A percentile compares a stretch with the other conserved stretches of the same genome.
Conservation (phyloP, 768 basidiomycete genomes). For the Pulveroboletus sp. region DNA sequence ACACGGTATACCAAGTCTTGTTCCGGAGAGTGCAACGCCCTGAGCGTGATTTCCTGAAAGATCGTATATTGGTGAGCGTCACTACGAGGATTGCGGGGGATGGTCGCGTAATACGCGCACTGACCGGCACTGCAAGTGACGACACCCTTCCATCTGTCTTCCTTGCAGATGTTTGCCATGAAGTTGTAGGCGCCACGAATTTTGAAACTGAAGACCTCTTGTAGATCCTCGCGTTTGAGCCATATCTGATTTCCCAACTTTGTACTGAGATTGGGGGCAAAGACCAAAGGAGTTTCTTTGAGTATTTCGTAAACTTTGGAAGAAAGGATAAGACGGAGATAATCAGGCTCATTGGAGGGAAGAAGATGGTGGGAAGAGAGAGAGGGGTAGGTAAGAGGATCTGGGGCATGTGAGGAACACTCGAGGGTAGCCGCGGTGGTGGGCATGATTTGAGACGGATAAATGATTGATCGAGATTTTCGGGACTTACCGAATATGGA, state of each 20-base stretch:
- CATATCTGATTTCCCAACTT: constrained; percentile 91
- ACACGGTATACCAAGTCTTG: constrained; percentile 83
- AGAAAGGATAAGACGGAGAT: constrained; percentile 84
- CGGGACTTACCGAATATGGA: constrained; percentile 20
- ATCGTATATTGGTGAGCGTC: background rate
- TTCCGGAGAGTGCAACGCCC: constrained; percentile 94
- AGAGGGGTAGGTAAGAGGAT: constrained; percentile 63
- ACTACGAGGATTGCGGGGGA: background rate
- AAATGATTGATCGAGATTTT: too few relatives aligned
- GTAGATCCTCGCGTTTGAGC: constrained; percentile 96
- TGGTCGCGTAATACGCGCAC: constrained; percentile 48
- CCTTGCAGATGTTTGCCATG: constrained; percentile 85
- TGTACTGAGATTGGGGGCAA: constrained; percentile 81
- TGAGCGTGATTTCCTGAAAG: constrained; percentile 93
- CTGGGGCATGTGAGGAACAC: constrained; percentile 66
- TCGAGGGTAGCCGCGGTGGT: constrained; percentile 69
- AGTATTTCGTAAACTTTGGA: constrained; percentile 88
- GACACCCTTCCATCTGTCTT: constrained; percentile 97
- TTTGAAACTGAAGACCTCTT: constrained; percentile 99
- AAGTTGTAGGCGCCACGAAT: constrained; percentile 98
- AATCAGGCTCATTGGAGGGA: constrained; percentile 72
- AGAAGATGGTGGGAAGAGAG: constrained; percentile 65
- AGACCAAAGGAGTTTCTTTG: constrained; percentile 86
- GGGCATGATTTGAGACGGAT: constrained; percentile 21
- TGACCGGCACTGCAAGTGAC: constrained; percentile 97